phyloP scores from a whole-genome alignment of 2,329 filamentous ascomycete species.

The Byssoonygena ceratinophila region DNA sequence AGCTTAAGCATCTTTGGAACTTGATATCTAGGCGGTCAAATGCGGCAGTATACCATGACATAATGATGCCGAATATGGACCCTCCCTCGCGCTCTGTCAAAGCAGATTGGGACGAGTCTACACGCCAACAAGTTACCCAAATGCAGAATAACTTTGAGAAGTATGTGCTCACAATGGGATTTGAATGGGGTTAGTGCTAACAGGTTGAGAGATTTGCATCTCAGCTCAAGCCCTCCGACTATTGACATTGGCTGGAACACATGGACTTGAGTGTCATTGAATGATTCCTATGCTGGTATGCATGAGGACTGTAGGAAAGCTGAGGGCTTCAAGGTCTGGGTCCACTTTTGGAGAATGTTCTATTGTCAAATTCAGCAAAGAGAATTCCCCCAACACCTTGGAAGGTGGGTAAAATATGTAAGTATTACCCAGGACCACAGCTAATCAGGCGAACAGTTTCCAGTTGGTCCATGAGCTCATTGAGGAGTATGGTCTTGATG shows the following conservation, averaged over 20 bases:
- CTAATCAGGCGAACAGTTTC: background rate
- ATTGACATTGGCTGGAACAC: background rate
- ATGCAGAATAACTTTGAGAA: slow-evolving; percentile 2
- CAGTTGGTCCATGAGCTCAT: background rate
- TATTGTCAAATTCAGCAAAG: background rate
- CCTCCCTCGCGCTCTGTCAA: no score
- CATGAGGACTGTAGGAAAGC: background rate
- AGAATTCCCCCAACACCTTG: background rate
- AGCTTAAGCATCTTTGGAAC: no score
- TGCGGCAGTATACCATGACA: background rate
- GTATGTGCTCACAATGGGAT: background rate
- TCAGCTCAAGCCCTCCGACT: background rate
- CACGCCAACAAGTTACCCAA: background rate
- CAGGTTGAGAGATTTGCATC: background rate
- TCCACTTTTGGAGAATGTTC: background rate
- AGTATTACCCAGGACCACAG: background rate
- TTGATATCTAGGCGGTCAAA: background rate
- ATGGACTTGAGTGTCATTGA: background rate
- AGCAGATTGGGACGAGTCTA: background rate
- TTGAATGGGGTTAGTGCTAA: background rate
- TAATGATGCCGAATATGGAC: background rate
- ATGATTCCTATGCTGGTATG: background rate
- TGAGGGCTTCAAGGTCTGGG: background rate
- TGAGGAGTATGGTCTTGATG: background rate
- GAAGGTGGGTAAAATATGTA: background rate